These are phyloP conservation scores for Mycosphaerella arachidis DNA, from an alignment of 2,329 filamentous ascomycete genomes.

Conservation along the genomic window DNA sequence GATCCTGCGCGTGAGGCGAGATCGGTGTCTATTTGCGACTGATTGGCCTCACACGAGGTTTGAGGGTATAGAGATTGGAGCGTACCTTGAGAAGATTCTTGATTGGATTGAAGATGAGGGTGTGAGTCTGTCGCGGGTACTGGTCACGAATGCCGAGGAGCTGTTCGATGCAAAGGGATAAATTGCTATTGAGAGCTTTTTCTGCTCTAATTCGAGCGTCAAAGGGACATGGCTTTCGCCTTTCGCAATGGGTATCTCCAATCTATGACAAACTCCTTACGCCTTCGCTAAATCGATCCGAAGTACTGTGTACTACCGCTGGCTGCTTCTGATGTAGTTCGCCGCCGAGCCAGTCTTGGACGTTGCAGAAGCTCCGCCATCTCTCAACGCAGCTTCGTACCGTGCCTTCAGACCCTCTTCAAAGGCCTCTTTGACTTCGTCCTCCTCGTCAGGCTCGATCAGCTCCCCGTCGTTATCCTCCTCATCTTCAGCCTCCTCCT, in stretches of 20 bases:
- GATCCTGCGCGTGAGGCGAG: slow-evolving; percentile 43
- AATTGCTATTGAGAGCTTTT: neutral
- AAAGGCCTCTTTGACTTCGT: slow-evolving; percentile 55
- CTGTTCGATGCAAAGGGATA: slow-evolving; percentile 34
- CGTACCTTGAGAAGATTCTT: slow-evolving; percentile 52
- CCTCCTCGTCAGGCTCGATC: slow-evolving; percentile 52
- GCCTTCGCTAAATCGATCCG: slow-evolving; percentile 10
- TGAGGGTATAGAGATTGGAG: slow-evolving; percentile 52
- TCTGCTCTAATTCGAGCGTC: neutral
- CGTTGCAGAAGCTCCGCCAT: slow-evolving; percentile 11
- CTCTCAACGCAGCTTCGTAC: slow-evolving; percentile 68
- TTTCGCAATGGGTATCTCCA: neutral
- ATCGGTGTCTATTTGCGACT: slow-evolving; percentile 54
- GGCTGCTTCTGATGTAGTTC: slow-evolving; percentile 21
- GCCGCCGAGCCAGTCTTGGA: slow-evolving; percentile 12
- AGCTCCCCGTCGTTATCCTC: slow-evolving; percentile 41
- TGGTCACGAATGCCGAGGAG: slow-evolving; percentile 53
- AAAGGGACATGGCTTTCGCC: neutral
- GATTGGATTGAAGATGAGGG: slow-evolving; percentile 49
- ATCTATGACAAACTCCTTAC: neutral
- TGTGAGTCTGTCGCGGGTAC: slow-evolving; percentile 47
- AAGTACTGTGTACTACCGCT: slow-evolving; percentile 10
- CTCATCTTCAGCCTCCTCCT: slow-evolving; percentile 49
- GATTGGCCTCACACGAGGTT: slow-evolving; percentile 64
- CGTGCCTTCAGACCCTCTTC: slow-evolving; percentile 66